These are phyloP conservation scores for Tricholoma furcatifolium DNA, from an alignment of 768 basidiomycete species.

Conservation along the genomic window DNA sequence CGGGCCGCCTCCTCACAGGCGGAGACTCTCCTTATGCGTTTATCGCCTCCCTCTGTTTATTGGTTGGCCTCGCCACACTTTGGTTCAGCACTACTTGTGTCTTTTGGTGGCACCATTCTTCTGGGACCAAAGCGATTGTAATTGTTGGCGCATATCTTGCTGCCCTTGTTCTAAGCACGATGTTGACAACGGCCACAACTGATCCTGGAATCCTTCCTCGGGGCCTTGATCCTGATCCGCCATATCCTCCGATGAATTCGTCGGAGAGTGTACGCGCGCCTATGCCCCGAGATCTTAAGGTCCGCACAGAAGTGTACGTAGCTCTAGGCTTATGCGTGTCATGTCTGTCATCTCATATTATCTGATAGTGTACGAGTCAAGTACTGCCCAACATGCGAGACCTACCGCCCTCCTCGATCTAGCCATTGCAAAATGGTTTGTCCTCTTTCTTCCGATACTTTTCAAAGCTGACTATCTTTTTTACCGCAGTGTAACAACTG, in stretches of 20 bases:
- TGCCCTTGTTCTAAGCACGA: slow-evolving; percentile 67
- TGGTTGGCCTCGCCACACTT: slow-evolving; percentile 67
- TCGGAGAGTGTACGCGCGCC: slow-evolving; percentile 64
- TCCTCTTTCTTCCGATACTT: not conserved
- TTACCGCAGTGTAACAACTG: slow-evolving; percentile 86
- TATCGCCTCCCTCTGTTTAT: slow-evolving; percentile 55
- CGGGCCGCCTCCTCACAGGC: slow-evolving; percentile 75
- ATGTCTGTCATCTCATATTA: slow-evolving; percentile 3
- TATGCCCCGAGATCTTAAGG: slow-evolving; percentile 77
- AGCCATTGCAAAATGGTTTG: slow-evolving; percentile 93
- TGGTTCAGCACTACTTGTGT: slow-evolving; percentile 90
- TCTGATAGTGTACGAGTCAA: slow-evolving; percentile 77
- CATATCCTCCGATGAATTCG: slow-evolving; percentile 60
- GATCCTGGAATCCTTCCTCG: slow-evolving; percentile 92
- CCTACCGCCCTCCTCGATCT: slow-evolving; percentile 89
- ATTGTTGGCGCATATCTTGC: slow-evolving; percentile 49
- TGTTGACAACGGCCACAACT: slow-evolving; percentile 76
- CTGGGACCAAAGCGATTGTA: slow-evolving; percentile 39
- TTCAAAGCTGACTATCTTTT: not conserved
- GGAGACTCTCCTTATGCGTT: slow-evolving; percentile 89
- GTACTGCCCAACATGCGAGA: slow-evolving; percentile 91
- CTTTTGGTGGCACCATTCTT: slow-evolving; percentile 82
- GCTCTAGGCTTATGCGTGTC: not conserved
- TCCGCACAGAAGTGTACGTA: slow-evolving; percentile 74
- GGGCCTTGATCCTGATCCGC: slow-evolving; percentile 82